These are phyloP conservation scores for Speleostelium caveatum DNA, from an alignment of 78 protist genomes.

Conservation along the genomic window DNA sequence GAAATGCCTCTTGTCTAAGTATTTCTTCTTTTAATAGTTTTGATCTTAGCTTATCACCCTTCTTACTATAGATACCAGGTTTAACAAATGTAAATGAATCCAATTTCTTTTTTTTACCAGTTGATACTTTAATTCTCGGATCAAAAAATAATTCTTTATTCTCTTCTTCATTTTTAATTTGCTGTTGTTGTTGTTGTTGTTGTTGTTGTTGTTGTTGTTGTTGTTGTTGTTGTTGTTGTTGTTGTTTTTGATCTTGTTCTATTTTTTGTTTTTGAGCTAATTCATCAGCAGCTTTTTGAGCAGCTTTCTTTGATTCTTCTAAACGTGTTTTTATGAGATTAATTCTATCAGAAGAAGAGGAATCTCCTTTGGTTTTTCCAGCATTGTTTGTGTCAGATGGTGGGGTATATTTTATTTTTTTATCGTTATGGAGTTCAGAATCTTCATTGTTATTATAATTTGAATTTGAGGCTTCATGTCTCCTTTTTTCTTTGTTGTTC, in stretches of 20 bases:
- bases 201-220: constrained; percentile 5
- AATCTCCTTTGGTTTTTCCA: neutral
- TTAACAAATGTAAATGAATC: constrained; percentile 54
- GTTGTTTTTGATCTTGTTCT: neutral
- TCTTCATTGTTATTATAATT: neutral
- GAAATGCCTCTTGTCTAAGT: constrained; percentile 1
- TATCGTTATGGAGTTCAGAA: neutral
- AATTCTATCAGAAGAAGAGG: neutral
- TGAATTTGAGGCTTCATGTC: neutral
- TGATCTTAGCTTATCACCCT: constrained; percentile 38
- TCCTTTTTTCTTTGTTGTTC: neutral
- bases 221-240: neutral
- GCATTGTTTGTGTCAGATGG: neutral
- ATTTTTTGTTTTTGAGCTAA: neutral
- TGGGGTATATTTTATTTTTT: neutral
- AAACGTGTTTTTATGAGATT: neutral
- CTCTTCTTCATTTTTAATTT: neutral
- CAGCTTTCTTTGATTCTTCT: neutral
- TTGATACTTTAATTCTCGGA: constrained; percentile 42
- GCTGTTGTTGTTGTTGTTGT: neutral
- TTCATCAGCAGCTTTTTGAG: neutral
- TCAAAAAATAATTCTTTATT: constrained; percentile 36
- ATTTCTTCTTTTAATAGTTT: constrained; percentile 44
- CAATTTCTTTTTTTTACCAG: constrained; percentile 29
- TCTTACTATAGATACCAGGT: constrained; percentile 64